Evolutionary conservation across 345 rosid genomes (phyloP).

Genomic region (Pistacia vera): DNA sequence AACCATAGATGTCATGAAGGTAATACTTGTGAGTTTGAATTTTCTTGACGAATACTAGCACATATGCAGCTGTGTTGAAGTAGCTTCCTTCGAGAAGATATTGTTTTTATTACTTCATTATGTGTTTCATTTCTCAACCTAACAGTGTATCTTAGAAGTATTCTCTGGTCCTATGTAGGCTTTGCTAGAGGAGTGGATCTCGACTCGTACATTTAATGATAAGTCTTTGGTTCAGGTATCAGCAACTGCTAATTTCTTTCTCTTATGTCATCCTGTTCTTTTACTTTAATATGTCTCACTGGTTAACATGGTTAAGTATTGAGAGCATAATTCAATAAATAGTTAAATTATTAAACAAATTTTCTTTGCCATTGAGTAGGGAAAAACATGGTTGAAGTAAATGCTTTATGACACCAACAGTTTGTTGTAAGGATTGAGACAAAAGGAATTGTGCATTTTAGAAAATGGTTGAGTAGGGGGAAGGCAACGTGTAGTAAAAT

Average conservation of each 20-base stretch:
- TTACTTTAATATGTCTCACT: not conserved
- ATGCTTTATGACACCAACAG: not conserved
- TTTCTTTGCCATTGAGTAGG: not conserved
- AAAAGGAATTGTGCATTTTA: not conserved
- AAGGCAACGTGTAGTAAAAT: not conserved
- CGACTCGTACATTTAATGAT: slow-evolving; percentile 59
- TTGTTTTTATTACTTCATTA: not conserved
- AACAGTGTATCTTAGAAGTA: slow-evolving; percentile 1
- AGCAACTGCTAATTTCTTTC: not conserved
- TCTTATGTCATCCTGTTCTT: not conserved
- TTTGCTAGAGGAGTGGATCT: slow-evolving; percentile 91
- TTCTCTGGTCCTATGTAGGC: slow-evolving; percentile 50
- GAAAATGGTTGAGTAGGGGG: not conserved
- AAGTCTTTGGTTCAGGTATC: slow-evolving; percentile 67
- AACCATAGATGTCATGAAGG: not conserved
- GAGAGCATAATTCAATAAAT: not conserved
- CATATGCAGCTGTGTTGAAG: slow-evolving; percentile 5
- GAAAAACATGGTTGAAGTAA: not conserved
- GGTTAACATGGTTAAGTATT: slow-evolving; percentile 4
- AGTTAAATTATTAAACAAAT: not conserved
- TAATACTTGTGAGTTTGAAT: not conserved
- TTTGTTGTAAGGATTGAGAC: not conserved
- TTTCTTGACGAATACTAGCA: not conserved
- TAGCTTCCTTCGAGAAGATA: slow-evolving; percentile 8
- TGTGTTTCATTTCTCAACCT: slow-evolving; percentile 8